Evolutionary conservation across 371 early-diverging fungal genomes (phyloP), one percentile per base, ranked within the genome.

Genomic region (Mortierella sp.): DNA sequence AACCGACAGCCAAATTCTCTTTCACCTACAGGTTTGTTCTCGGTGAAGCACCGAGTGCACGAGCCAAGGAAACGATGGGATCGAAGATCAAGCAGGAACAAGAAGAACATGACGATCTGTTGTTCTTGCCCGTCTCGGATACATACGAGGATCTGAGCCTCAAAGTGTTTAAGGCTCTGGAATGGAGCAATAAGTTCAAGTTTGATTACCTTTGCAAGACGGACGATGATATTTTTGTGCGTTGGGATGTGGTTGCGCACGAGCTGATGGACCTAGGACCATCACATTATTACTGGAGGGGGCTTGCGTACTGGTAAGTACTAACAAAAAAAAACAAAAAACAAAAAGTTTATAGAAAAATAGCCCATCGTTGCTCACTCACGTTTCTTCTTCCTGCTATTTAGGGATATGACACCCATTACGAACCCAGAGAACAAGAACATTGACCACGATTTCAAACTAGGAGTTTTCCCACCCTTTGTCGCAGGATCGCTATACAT

Each of bases 141-240:
- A 49, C 70, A 1, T 70, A 78, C n/a, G 56, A 62, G 32, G 81
- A 87, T 49, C 78, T 83, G 48, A 84, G 89, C 56, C 68, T 71
- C 56, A 89, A 89, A 44, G 52, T 89, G 2, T 83, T 80, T 56
- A 80, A 83, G 41, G 86, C 84, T 0, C 41, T 87, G n/a, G 79
- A 79, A 47, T 87, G 86, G 87, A 78, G 84, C 3, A 64, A 64
- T 26, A 62, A 73, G 15, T 70, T 79, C 55, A 50, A 81, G 15
- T 86, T 83, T 60, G 84, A 87, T 48, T 87, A 84, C 31, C 51
- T 89, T 11, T 68, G 87, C 64, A 89, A 89, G 56, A 86, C 89
- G 3, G 82, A 87, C 12, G 88, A 89, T 37, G 85, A 89, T 60
- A 82, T 87, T 23, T 89, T 87, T 79, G 83, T 86, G 4, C 80